Percentiles rank a stretch among this genome's conserved stretches.
Conservation (phyloP, 2,329 filamentous ascomycete genomes). For the Fusarium mundagurra region DNA sequence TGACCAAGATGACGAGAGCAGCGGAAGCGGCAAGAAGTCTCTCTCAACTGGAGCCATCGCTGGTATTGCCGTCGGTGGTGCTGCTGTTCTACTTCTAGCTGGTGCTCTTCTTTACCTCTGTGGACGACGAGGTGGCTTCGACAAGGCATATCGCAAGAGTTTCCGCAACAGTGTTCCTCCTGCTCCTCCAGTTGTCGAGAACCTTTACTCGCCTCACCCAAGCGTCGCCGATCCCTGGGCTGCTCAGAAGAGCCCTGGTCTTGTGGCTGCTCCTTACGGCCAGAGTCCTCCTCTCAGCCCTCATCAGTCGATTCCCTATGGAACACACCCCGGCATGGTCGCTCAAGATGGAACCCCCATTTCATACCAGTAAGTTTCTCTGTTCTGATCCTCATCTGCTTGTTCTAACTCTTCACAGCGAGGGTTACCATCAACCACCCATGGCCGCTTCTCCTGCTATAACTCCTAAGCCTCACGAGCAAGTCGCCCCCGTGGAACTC, state of each 20-base stretch:
- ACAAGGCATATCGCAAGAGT: slow-evolving; percentile 44
- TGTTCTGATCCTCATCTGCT: neutral
- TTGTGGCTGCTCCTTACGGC: slow-evolving; percentile 46
- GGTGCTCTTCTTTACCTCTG: slow-evolving; percentile 60
- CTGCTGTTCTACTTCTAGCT: slow-evolving; percentile 56
- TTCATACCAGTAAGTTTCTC: slow-evolving; percentile 44
- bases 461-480: slow-evolving; percentile 35
- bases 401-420: slow-evolving; percentile 12
- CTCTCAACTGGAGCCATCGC: slow-evolving; percentile 62
- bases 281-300: slow-evolving; percentile 48
- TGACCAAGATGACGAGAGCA: neutral
- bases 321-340: slow-evolving; percentile 33
- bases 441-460: slow-evolving; percentile 20
- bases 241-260: slow-evolving; percentile 30
- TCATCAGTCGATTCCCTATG: slow-evolving; percentile 37
- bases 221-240: slow-evolving; percentile 31
- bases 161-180: slow-evolving; percentile 28
- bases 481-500: slow-evolving; percentile 47
- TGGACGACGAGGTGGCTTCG: slow-evolving; percentile 50
- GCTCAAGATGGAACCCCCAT: slow-evolving; percentile 33
- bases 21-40: neutral
- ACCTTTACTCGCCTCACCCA: slow-evolving; percentile 30
- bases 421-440: slow-evolving; percentile 25
- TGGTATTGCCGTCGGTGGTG: slow-evolving; percentile 65
- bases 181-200: slow-evolving; percentile 25